Evolutionary conservation across 2,329 filamentous ascomycete genomes (phyloP), one percentile per base, ranked within the genome.

Genomic region (Arachnomyces sp.): DNA sequence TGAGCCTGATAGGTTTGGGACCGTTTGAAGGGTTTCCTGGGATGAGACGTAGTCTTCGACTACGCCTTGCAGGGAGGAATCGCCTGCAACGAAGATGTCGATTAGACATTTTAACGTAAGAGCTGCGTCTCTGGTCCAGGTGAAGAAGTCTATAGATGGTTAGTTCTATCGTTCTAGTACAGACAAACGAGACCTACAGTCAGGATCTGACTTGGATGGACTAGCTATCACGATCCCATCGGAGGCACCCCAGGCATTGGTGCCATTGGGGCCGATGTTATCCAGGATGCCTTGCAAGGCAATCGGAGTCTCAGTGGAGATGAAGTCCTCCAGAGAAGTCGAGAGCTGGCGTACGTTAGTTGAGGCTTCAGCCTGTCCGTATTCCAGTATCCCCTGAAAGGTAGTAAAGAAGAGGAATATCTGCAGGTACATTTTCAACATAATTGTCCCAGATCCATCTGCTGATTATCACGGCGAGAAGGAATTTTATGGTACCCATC

Each of bases 51-150:
- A 90, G 50, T 84, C 72, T 49, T 84, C 70, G 35, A 90, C 81
- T 28, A 72, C 60, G 6, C 59, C 63, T 51, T 82, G 78, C 14
- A 86, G 65, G 12, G 62, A 61, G 1, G 67, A 61, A 48, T 83
- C 74, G 32, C 81, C 83, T 36, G 65, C 66, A 43, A 76, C 66
- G 55, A 87, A 82, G 14, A 75, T 69, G 51, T 89, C 84, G 7
- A 84, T 68, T 12, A 89, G 62, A 16, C 68, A 67, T 63, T 86
- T 86, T 65, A 84, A 77, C 2, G 78, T 77, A 21, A 89, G 69
- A 16, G 80, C 82, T 12, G 81, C 74, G 58, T 90, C 85, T 53
- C 85, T 69, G 1, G 80, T 86, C 85, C 85, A 90, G 1, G 82
- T 86, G 54, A 79, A 89, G 55, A 75, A 88, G 60, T 89, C 82